Conservation (phyloP, 306 rosid genomes). For the Astragalus membranaceus region DNA sequence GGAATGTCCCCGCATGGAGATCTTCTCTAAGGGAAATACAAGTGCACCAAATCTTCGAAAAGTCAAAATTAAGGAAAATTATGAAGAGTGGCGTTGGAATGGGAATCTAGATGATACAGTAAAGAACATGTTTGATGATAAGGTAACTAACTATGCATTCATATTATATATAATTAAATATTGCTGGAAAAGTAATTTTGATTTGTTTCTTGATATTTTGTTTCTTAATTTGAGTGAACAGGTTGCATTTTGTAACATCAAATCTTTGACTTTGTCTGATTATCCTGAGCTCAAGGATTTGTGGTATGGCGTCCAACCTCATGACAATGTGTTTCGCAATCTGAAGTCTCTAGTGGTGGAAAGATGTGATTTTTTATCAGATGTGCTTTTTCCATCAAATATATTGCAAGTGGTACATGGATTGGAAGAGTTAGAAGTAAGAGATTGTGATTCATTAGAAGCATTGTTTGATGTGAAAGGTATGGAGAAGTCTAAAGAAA, state of each 20-base stretch:
- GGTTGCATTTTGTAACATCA: neutral
- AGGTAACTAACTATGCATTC: neutral
- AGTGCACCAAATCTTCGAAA: neutral
- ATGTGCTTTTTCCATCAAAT: conserved; percentile 1
- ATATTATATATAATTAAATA: too few relatives aligned
- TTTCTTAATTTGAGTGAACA: neutral
- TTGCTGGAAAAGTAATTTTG: too few relatives aligned
- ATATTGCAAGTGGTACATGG: neutral
- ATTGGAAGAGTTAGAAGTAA: neutral
- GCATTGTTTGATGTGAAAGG: neutral
- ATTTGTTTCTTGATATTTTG: neutral
- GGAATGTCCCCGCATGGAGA: neutral
- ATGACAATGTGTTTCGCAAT: neutral
- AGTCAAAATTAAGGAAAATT: neutral
- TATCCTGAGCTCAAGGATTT: neutral
- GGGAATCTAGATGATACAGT: neutral
- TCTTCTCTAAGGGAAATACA: neutral
- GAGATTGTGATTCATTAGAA: conserved; percentile 2
- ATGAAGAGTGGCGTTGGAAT: neutral
- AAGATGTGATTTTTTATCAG: neutral
- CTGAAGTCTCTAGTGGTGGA: neutral
- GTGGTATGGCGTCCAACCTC: neutral
- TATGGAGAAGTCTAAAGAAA: neutral
- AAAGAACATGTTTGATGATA: neutral
- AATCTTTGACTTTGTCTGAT: neutral